Percentiles rank a stretch among this genome's conserved stretches.
phyloP scores from a whole-genome alignment of 2,329 filamentous ascomycete species.

The Penicillium sp. region DNA sequence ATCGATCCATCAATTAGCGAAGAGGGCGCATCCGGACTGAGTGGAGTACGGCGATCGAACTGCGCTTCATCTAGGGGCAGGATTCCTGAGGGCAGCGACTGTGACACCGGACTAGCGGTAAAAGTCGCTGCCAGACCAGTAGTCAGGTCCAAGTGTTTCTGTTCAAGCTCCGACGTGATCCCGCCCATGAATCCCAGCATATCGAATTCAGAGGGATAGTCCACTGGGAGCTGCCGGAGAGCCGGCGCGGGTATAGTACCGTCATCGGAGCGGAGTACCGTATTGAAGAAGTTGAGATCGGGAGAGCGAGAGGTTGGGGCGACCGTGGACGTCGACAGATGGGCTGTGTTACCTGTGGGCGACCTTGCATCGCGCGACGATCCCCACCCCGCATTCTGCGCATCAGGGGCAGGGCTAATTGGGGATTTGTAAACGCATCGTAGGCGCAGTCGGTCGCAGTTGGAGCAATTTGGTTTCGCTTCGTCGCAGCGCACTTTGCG shows the following conservation, averaged over 20 bases:
- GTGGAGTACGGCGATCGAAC: constrained; percentile 11
- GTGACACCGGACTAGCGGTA: constrained; percentile 11
- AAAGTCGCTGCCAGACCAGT: constrained; percentile 21
- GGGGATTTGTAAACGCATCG: constrained; percentile 32
- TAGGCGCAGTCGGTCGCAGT: constrained; percentile 36
- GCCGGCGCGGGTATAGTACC: constrained; percentile 15
- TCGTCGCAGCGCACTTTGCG: constrained; percentile 42
- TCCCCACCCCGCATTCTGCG: neutral
- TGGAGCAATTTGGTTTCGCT: constrained; percentile 35
- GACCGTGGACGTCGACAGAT: constrained; percentile 1
- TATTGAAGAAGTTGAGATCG: constrained; percentile 31
- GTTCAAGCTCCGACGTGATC: constrained; percentile 37
- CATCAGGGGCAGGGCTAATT: constrained; percentile 16
- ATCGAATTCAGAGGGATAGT: constrained; percentile 30
- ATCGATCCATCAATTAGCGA: constrained; percentile 18
- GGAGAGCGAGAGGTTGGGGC: constrained; percentile 18
- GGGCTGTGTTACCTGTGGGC: neutral
- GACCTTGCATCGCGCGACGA: neutral
- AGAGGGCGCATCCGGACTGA: constrained; percentile 18
- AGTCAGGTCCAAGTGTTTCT: constrained; percentile 36
- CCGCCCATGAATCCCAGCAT: constrained; percentile 42
- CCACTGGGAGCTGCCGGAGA: constrained; percentile 8
- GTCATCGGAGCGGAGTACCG: constrained; percentile 30
- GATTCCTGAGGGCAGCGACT: constrained; percentile 8
- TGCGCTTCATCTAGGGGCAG: constrained; percentile 8